Base-by-base conservation (phyloP, 805 yeast genomes). In the Candida dajiaensis region DNA sequence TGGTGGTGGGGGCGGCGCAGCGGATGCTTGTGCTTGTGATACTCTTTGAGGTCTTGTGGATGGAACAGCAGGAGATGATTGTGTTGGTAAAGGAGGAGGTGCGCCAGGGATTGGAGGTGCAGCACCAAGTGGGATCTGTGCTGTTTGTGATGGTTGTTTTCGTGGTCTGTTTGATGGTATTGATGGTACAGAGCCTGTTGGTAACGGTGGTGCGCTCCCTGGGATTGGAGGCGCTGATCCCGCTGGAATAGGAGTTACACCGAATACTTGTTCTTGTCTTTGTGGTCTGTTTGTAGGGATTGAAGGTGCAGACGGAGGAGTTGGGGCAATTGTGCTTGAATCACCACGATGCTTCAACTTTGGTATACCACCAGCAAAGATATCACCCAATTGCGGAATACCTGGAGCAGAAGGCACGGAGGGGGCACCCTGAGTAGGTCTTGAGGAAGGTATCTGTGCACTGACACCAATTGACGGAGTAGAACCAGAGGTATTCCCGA, bases 261-360 rank as follows among this genome's bases (percentile, higher is more conserved):
- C 48, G n/a, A 8, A 20, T 3, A n/a, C 13, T 28, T n/a, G n/a
- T 13, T 3, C 31, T 28, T 28, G 12, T 13, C 31, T 12, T 12
- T 16, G 36, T 16, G 36, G 36, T 33, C 18, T 33, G 15, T 52
- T 28, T 1, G 63, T 16, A 16, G 20, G 20, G 8, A 16, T 33
- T n/a, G 36, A 59, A 4, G 70, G 65, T 16, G 60, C 42, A 13
- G 69, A 50, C 22, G 73, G 67, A 12, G 66, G 55, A 13, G 56
- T 40, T 7, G 52, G 45, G 9, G 38, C 20, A 15, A 51, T 25
- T 1, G 49, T 29, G 5, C 36, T 41, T 12, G 49, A 28, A 4
- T 45, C 40, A 23, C 16, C 53, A 23, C 45, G 57, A 28, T 57
- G 60, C 23, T 47, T 55, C 31, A 58, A 39, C 42, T 55, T 50